Percentiles rank a stretch among this genome's conserved stretches.
These are phyloP conservation scores for Botrytis fabae DNA, from an alignment of 2,329 filamentous ascomycete species.

Conservation along the genomic window DNA sequence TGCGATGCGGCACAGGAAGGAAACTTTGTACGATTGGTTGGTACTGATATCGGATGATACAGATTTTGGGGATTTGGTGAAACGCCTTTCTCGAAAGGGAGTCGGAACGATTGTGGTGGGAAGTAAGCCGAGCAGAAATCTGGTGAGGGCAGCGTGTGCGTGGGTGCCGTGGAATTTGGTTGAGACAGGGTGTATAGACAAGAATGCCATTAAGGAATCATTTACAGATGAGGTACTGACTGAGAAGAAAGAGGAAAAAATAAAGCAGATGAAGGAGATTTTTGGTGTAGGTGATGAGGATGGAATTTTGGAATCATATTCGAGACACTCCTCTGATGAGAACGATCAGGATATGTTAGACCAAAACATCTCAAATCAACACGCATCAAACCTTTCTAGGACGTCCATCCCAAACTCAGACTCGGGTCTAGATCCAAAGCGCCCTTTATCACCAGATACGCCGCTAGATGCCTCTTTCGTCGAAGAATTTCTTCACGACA, in stretches of 20 bases:
- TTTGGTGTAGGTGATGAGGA: not conserved
- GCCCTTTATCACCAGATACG: not conserved
- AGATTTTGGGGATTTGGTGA: not conserved
- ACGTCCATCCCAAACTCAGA: not conserved
- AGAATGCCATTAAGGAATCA: not conserved
- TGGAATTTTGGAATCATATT: not conserved
- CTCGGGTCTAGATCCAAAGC: not conserved
- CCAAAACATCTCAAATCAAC: not conserved
- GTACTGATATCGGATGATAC: constrained; percentile 10
- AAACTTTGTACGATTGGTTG: not conserved
- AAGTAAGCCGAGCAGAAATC: not conserved
- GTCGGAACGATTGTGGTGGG: not conserved
- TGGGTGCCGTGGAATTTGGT: not conserved
- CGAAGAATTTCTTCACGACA: not conserved
- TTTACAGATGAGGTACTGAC: not conserved
- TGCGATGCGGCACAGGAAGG: not conserved
- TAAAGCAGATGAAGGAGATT: not conserved
- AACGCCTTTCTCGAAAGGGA: not conserved
- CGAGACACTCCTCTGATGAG: not conserved
- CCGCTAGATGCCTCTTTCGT: not conserved
- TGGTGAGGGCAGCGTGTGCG: not conserved
- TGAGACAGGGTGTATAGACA: constrained; percentile 2
- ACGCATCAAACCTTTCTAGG: not conserved
- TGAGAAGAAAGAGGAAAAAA: not conserved
- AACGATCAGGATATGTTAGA: not conserved